Base-by-base conservation (phyloP, 225 moss, liverwort and hornwort species). In the Pseudoscleropodium purum region DNA sequence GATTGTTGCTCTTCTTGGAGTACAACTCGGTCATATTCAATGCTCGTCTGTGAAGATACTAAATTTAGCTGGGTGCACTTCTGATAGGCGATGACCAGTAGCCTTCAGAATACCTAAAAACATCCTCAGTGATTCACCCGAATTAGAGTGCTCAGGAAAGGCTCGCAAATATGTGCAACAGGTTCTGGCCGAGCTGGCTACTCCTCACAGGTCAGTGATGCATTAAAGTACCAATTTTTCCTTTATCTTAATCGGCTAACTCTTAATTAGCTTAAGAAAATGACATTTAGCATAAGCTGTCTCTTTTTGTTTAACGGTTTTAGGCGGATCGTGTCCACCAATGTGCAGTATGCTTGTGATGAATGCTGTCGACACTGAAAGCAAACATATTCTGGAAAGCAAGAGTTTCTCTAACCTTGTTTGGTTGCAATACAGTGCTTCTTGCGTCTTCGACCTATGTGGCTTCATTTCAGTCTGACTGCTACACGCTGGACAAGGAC, bases 401-500 rank as follows among this genome's bases (percentile, higher is more conserved):
- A 90, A 47, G 80, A 77, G 57, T 89, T 89, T 56, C 85, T 82
- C 56, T 87, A 78, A 90, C 67, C 73, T 62, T 85, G 52, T 91
- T 85, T 84, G 86, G 62, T 76, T 92, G 92, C 56, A 77, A 87
- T 95, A 93, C 96, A 98, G 98, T 95, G 88, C 91, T 95, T 82
- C 88, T 92, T 54, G 85, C 95, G 31, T 91, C 94, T 66, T 93
- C 87, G 31, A 56, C 91, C 68, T 92, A 83, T 75, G 83, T 91
- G 85, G 94, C 88, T 88, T 93, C 96, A 63, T 85, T 93, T 83
- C 66, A 81, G 83, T 95, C 96, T 75, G 91, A 97, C 67, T 99
- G 98, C 91, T 97, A 97, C 90, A 65, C 90, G 75, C 65, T 97
- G 89, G 93, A 94, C 85, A 56, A 89, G 29, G 86, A 95, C 30